Evolutionary conservation across 257 asterid genomes (phyloP).

Genomic region (Capsicum rhomboideum): DNA sequence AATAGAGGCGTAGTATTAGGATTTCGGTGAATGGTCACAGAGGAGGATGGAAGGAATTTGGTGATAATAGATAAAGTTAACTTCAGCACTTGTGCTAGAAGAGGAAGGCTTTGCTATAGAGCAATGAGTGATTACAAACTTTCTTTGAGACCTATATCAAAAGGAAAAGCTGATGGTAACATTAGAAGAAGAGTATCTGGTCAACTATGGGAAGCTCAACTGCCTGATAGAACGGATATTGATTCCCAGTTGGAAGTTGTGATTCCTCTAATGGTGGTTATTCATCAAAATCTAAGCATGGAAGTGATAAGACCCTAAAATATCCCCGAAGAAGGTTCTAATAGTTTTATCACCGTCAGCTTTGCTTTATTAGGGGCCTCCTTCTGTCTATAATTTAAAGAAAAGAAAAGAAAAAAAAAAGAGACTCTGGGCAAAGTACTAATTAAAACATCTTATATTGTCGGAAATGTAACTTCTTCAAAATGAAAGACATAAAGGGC

Average conservation of each 20-base stretch:
- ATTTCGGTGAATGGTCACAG: background rate
- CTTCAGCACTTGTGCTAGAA: background rate
- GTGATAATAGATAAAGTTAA: background rate
- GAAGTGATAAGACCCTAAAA: background rate
- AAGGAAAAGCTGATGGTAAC: background rate
- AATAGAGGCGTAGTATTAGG: background rate
- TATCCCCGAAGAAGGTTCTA: background rate
- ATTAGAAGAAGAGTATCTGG: background rate
- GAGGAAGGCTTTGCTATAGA: background rate
- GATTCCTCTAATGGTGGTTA: background rate
- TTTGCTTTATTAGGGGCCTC: background rate
- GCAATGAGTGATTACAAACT: background rate
- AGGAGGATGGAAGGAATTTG: background rate
- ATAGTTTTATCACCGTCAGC: background rate
- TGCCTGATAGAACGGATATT: background rate
- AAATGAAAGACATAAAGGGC: background rate
- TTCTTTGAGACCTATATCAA: background rate
- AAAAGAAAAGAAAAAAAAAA: background rate
- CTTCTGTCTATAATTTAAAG: background rate
- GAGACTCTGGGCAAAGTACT: background rate
- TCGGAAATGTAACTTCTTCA: background rate
- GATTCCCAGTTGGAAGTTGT: background rate
- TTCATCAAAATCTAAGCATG: background rate
- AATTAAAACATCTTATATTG: background rate
- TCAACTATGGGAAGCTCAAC: background rate